A percentile compares a stretch with the other conserved stretches of the same genome.
phyloP scores from a whole-genome alignment of 2,329 filamentous ascomycete species.

The Penicillium freii region DNA sequence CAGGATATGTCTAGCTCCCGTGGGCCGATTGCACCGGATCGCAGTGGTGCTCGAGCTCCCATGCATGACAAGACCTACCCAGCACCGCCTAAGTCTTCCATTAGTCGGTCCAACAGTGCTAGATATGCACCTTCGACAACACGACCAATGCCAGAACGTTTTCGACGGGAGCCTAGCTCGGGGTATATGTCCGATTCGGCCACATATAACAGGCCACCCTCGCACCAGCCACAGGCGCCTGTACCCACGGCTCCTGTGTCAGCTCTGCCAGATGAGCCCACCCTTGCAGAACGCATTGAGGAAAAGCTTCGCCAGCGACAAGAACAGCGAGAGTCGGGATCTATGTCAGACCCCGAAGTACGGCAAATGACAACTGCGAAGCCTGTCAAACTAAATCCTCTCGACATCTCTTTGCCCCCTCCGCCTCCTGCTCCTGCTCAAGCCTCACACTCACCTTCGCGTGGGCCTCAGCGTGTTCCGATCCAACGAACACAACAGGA shows the following conservation, averaged over 20 bases:
- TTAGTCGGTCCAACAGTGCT: constrained; percentile 24
- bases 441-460: constrained; percentile 10
- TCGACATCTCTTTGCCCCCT: neutral
- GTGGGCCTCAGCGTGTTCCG: constrained; percentile 3
- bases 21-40: constrained; percentile 5
- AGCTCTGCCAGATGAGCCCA: constrained; percentile 13
- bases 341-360: constrained; percentile 16
- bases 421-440: constrained; percentile 6
- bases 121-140: constrained; percentile 10
- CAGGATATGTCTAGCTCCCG: constrained; percentile 11
- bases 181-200: constrained; percentile 28
- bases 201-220: constrained; percentile 5
- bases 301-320: constrained; percentile 35
- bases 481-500: constrained; percentile 7
- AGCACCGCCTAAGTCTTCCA: neutral
- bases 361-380: constrained; percentile 1
- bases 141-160: constrained; percentile 7
- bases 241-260: constrained; percentile 4
- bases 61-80: neutral
- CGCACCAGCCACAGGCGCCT: neutral
- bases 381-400: neutral
- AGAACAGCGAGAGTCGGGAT: constrained; percentile 24
- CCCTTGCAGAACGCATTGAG: constrained; percentile 35
- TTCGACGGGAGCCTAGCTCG: constrained; percentile 14
- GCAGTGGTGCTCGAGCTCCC: constrained; percentile 10